Conservation (phyloP, 2,329 filamentous ascomycete species). For the Phyllosticta citrichinensis region DNA sequence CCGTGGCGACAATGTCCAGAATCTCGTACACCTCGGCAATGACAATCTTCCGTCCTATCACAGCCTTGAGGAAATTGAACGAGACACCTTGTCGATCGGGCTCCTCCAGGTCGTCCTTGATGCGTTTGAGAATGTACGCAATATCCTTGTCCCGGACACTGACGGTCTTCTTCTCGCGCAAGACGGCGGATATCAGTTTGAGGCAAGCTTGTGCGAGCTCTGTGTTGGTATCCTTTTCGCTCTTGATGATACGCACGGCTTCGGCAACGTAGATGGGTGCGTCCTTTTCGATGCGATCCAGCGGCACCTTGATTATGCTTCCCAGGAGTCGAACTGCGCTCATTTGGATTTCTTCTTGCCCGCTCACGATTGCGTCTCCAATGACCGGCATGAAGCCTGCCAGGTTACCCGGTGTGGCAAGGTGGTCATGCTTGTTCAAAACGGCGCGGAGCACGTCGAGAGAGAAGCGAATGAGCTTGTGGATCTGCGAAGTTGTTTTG, state of each 20-base stretch:
- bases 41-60: conserved; percentile 75
- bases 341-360: conserved; percentile 87
- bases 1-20: conserved; percentile 74
- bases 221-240: conserved; percentile 65
- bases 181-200: conserved; percentile 75
- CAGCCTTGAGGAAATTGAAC: conserved; percentile 85
- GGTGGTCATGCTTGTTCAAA: conserved; percentile 72
- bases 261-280: conserved; percentile 75
- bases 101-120: conserved; percentile 85
- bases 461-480: conserved; percentile 82
- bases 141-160: conserved; percentile 72
- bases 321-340: conserved; percentile 77
- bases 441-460: conserved; percentile 77
- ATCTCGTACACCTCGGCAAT: conserved; percentile 85
- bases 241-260: conserved; percentile 70
- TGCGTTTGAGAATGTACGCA: conserved; percentile 68
- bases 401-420: conserved; percentile 71
- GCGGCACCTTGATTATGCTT: conserved; percentile 73
- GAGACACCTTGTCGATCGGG: conserved; percentile 85
- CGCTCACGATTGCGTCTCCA: conserved; percentile 73
- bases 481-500: conserved; percentile 65
- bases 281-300: conserved; percentile 58
- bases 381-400: conserved; percentile 80
- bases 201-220: conserved; percentile 81
- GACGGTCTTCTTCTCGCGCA: conserved; percentile 69